phyloP scores from a whole-genome alignment of 345 rosid species.

The Anastatica hierochuntica region DNA sequence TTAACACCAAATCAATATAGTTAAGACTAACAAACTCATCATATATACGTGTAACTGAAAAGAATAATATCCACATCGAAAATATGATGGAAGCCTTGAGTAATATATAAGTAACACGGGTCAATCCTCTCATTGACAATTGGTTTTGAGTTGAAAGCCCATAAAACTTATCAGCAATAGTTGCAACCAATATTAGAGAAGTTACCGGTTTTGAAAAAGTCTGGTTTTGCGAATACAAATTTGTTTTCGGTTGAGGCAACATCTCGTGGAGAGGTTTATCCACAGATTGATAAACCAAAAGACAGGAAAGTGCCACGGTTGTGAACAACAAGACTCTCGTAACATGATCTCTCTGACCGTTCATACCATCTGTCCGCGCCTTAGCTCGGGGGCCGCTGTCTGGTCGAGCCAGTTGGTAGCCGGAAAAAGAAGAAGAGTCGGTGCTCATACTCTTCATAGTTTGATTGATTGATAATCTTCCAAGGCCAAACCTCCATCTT shows the following conservation, averaged over 20 bases:
- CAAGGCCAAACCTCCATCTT: neutral
- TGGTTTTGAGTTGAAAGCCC: no score
- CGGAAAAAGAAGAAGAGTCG: neutral
- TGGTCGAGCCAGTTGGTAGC: no score
- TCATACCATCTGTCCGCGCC: neutral
- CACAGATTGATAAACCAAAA: constrained; percentile 8
- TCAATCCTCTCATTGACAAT: no score
- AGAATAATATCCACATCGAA: no score
- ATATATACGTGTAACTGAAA: no score
- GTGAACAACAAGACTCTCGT: neutral
- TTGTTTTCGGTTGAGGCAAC: constrained; percentile 5
- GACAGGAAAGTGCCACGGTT: neutral
- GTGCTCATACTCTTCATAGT: neutral
- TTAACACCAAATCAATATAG: neutral
- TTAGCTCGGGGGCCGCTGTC: neutral
- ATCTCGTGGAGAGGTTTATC: constrained; percentile 13
- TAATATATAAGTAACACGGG: no score
- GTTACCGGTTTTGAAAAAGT: constrained; percentile 1
- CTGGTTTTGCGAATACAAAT: constrained; percentile 4
- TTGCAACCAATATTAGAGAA: no score
- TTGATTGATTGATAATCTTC: neutral
- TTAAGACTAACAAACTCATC: no score
- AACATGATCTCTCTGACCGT: neutral
- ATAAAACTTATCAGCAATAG: no score
- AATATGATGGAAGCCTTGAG: no score